Evolutionary conservation across 2,329 filamentous ascomycete genomes (phyloP), one percentile per base, ranked within the genome.

Genomic region (Colletotrichum scovillei): DNA sequence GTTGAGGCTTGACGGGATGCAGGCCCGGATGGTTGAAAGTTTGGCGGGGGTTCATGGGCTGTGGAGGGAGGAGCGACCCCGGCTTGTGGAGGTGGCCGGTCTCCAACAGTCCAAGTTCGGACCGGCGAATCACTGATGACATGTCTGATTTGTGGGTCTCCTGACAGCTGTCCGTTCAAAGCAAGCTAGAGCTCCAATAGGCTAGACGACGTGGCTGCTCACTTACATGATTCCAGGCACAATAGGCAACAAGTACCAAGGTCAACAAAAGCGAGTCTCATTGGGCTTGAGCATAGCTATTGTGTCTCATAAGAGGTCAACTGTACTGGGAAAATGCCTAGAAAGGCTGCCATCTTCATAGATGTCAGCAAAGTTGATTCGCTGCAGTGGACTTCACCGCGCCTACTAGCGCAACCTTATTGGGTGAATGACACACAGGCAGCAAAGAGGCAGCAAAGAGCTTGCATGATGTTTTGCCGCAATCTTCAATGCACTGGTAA

Each of bases 61-160:
- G 56, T 64, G 60, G 46, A 58, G 53, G 32, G 19, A 55, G 30
- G 63, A 60, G 71, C 26, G 42, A 32, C 38, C 46, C 49, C 63
- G 38, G 49, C 58, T n/a, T 71, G 71, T 70, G 71, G 71, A 71
- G 66, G 66, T 62, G 38, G 53, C 57, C 69, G 59, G 66, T 49
- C 32, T 35, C 30, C 30, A 32, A 32, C 30, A 32, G 7, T 32
- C 58, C 38, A 69, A 69, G 53, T 59, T 72, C 42, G 70, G 70
- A 35, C 55, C 58, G 59, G 60, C 70, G 55, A 69, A 72, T 72
- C 28, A 46, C 38, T 59, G 22, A 52, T 24, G 26, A 53, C 38
- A 42, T 67, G 14, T 22, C 28, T 28, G 16, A 52, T 12, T 19
- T 57, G 56, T 49, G 68, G 63, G 68, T 42, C 32, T 53, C 14